Base-by-base conservation (phyloP, 108 stramenopile genomes). In the Cafeteria roenbergensis region DNA sequence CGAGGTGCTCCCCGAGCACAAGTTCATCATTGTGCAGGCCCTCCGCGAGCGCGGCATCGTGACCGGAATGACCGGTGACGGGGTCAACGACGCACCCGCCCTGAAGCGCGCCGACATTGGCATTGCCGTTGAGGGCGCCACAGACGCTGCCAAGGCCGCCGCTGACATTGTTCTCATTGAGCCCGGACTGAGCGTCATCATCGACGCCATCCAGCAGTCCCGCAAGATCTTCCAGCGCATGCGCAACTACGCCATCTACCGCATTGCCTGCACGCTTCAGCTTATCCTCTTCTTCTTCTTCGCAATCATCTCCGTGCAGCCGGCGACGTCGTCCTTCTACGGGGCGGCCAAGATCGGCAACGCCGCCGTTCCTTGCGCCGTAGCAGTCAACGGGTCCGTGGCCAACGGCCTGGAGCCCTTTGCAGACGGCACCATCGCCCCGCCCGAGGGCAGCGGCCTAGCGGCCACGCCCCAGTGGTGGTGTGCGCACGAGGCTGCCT, bases 31-130 rank as follows among this genome's bases (percentile, higher is more conserved):
- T 52, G 85, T 88, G 34, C 32, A 81, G 63, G 81, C 78, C 1
- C 76, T 87, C 50, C 64, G 36, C 8, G 6, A 55, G 3, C 37
- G 63, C 48, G 75, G 82, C 33, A 27, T 81, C 48, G 83, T 88
- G 0, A 85, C 83, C 51, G 87, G 87, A 30, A 91, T 91, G 90
- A 91, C 90, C 22, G 90, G 90, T 27, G 87, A 90, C 64, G 88
- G 86, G 51, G 87, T 90, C 42, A 91, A 91, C 69, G 90, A 91
- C 69, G 88, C 88, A 24, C 84, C 90, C 1, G 91, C 89, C 0
- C 75, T 90, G 26, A 80, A 77, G 24, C 81, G 79, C 32, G 89
- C 89, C 38, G 86, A 92, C 79, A 58, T 75, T 34, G 85, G 86
- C 35, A 84, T 88, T 58, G 85, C 85, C 17, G 89, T 92, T 8